Conservation (phyloP, 1,284 basidiomycete species). For the Naganishia albida region DNA sequence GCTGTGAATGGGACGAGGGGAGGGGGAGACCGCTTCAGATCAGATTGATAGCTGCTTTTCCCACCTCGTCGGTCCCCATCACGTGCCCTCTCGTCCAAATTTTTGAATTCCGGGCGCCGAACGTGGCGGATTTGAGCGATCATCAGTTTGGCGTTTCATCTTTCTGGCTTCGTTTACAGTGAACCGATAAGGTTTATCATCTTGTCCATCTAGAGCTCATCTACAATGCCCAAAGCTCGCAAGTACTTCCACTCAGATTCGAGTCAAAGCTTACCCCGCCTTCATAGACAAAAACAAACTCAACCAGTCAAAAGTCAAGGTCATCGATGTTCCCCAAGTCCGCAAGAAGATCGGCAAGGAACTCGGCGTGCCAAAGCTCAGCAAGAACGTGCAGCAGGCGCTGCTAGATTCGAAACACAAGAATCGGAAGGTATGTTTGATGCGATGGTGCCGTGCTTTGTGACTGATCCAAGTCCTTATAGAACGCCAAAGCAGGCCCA, state of each 20-base stretch:
- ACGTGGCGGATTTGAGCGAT: constrained; percentile 16
- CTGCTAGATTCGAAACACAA: constrained; percentile 26
- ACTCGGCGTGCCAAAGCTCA: constrained; percentile 33
- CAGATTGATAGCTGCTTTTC: too few relatives aligned
- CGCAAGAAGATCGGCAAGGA: constrained; percentile 32
- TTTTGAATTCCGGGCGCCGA: constrained; percentile 18
- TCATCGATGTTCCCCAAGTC: constrained; percentile 28
- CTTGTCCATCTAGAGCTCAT: background rate
- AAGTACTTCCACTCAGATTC: background rate
- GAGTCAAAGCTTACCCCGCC: background rate
- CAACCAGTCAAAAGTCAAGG: constrained; percentile 30
- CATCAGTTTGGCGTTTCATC: constrained; percentile 1
- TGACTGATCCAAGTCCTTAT: background rate
- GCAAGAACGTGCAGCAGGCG: constrained; percentile 26
- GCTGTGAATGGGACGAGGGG: background rate
- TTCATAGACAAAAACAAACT: constrained; percentile 29
- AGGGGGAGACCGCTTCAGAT: background rate
- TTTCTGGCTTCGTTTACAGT: background rate
- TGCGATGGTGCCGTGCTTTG: background rate
- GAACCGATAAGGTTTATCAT: background rate
- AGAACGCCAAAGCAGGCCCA: constrained; percentile 23
- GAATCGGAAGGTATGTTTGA: background rate
- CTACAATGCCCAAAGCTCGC: constrained; percentile 35
- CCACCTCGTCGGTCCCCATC: constrained; percentile 36
- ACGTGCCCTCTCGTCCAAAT: constrained; percentile 37